These are phyloP conservation scores for Bipolaris zeicola DNA, from an alignment of 2,329 filamentous ascomycete genomes.

Conservation along the genomic window DNA sequence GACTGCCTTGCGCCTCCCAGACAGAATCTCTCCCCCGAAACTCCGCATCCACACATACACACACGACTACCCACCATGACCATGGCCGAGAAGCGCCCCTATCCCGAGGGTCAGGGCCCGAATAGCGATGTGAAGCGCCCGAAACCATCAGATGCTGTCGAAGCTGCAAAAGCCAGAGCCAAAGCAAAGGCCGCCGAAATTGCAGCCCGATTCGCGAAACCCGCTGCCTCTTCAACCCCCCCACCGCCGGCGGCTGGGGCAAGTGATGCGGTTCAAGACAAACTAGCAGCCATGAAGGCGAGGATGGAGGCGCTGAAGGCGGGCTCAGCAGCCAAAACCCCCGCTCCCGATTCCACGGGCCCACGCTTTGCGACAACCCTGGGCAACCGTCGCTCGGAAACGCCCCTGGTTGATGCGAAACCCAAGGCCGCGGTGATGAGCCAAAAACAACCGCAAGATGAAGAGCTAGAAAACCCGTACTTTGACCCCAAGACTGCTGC, in stretches of 20 bases:
- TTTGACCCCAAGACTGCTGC: slow-evolving; percentile 71
- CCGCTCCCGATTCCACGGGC: slow-evolving; percentile 51
- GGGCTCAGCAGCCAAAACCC: slow-evolving; percentile 63
- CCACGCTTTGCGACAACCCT: slow-evolving; percentile 61
- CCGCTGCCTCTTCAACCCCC: slow-evolving; percentile 19
- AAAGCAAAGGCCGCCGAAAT: slow-evolving; percentile 44
- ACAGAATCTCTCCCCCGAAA: slow-evolving; percentile 7
- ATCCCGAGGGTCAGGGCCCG: slow-evolving; percentile 42
- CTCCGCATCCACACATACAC: slow-evolving; percentile 11
- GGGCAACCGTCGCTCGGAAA: slow-evolving; percentile 59
- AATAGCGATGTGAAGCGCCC: slow-evolving; percentile 44
- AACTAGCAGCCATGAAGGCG: slow-evolving; percentile 38
- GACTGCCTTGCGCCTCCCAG: slow-evolving; percentile 1
- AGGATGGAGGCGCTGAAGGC: slow-evolving; percentile 40
- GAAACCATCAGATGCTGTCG: slow-evolving; percentile 46
- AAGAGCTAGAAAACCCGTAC: slow-evolving; percentile 77
- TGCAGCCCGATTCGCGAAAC: slow-evolving; percentile 40
- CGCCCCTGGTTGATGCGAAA: slow-evolving; percentile 35
- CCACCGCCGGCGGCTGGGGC: slow-evolving; percentile 21
- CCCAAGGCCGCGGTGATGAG: slow-evolving; percentile 39
- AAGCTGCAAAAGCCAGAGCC: slow-evolving; percentile 43
- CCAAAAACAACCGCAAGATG: slow-evolving; percentile 52
- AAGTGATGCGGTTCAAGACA: slow-evolving; percentile 26
- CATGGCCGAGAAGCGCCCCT: slow-evolving; percentile 53
- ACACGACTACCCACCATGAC: slow-evolving; percentile 18